Base-by-base conservation (phyloP, 1,284 basidiomycete genomes). In the Cryptococcus neoformans region DNA sequence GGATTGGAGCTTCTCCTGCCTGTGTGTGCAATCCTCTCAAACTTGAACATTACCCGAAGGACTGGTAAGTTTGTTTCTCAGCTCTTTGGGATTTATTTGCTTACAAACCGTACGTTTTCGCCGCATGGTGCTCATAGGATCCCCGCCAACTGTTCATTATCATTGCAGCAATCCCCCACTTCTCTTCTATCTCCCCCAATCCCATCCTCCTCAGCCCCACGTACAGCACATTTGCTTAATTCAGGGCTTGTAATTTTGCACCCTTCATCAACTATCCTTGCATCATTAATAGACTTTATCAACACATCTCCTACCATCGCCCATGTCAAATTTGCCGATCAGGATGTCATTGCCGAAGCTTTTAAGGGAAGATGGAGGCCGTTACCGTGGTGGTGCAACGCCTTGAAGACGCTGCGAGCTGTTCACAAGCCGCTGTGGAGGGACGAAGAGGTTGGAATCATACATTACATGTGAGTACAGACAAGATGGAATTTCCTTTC, bases 21-120 rank as follows among this genome's bases (percentile, higher is more conserved):
- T 98, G 94, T 71, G 87, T 92, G 1, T 98, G 94, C 80, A 98
- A 98, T 72, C 94, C 94, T 8, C 84, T 86, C 53, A 86, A 85
- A 69, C 77, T 94, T 44, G 64, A 81, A 1, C 89, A 93, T 69
- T 98, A 98, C 75, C 94, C 95, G 2, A 67, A 71, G 5, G 91
- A 96, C 72, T 98, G 94, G 94, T 92, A 66, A 79, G 83, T 73
- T 8, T 41, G 14, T 14, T 37, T 11, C 34, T 35, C 28, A 3
- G 28, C 28, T 28, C 28, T 1, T 28, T 28, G 28, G 28, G 28
- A 28, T 38, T 17, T 21, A 34, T 8, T 39, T 37, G 36, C 50
- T 28, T 39, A 38, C 11, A 14, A 16, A 16, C 2, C 35, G 12
- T 28, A 28, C 28, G 28, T 28, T 28, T 17, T 44, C 4, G 9